phyloP scores from a whole-genome alignment of 768 basidiomycete species.

The Trametes villosa region DNA sequence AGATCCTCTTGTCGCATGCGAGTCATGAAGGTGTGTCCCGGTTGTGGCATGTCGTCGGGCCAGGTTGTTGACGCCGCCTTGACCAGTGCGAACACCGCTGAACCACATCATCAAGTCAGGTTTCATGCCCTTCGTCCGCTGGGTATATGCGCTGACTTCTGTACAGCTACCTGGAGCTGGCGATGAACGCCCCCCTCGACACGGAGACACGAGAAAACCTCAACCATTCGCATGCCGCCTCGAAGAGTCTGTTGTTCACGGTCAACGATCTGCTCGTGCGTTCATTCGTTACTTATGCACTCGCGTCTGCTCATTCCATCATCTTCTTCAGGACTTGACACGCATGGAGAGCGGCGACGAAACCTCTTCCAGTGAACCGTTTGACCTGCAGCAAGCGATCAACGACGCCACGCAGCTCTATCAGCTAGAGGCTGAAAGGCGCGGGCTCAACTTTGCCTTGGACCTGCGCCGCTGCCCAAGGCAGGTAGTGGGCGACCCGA shows the following conservation, averaged over 20 bases:
- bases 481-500: slow-evolving; percentile 71
- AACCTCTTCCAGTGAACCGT: slow-evolving; percentile 77
- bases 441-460: slow-evolving; percentile 61
- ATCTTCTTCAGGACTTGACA: slow-evolving; percentile 68
- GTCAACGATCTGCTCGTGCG: slow-evolving; percentile 78
- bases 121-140: neutral
- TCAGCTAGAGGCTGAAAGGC: slow-evolving; percentile 64
- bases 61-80: neutral
- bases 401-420: slow-evolving; percentile 67
- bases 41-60: neutral
- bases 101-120: slow-evolving; percentile 86
- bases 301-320: neutral
- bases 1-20: slow-evolving; percentile 76
- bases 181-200: slow-evolving; percentile 75
- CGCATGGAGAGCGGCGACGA: slow-evolving; percentile 76
- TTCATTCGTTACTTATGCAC: neutral
- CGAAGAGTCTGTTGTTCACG: slow-evolving; percentile 79
- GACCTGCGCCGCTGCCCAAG: slow-evolving; percentile 57
- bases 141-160: neutral
- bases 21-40: slow-evolving; percentile 72
- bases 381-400: slow-evolving; percentile 64
- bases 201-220: slow-evolving; percentile 76
- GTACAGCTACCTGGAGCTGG: slow-evolving; percentile 74
- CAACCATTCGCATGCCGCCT: slow-evolving; percentile 71
- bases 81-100: slow-evolving; percentile 70